Base-by-base conservation (phyloP, 495 filamentous ascomycete species). In the Annulohypoxylon bovei region DNA sequence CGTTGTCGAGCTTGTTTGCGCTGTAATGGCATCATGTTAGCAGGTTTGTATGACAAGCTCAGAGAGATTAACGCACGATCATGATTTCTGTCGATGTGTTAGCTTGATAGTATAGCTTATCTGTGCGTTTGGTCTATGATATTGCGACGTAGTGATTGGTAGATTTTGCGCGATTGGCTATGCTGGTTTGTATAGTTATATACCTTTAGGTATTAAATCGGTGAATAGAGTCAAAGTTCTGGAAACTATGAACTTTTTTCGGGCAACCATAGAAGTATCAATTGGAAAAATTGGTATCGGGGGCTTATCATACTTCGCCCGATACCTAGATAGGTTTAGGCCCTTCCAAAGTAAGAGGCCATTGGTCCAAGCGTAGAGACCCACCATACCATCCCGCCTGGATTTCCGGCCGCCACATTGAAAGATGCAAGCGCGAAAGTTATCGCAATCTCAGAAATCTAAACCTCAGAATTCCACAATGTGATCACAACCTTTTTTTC, bases 1-100 rank as follows among this genome's bases (percentile, higher is more conserved):
- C 95, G 88, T 80, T 94, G 89, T 65, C 93, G 90, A 70, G 91
- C 89, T 89, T 95, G 91, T 85, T 87, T 88, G 73, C 86, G 83
- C 83, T 87, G 56, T 28, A 50, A 46, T 52, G 14, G 0, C 7
- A 47, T 53, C 6, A 11, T 58, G 70, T 79, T 75, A 79, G 73
- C n/a, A 49, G 44, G n/a, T 47, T 49, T 39, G 30, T 42, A 62
- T 58, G 9, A 25, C 3, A 52, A 46, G 16, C 4, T 52, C 7
- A 40, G 42, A 49, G 9, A 59, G 50, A 56, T 52, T n/a, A 46
- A 58, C 72, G 44, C 37, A 69, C 73, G 65, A 75, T 75, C 73
- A 75, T 75, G 60, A 22, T 69, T 56, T 49, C 27, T 11, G 18
- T 30, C 42, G 14, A 20, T 37, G 42, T 27, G 16, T 12, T n/a